Conservation (phyloP, 352 stramenopile genomes). For the Globisporangium acanthophoron region DNA sequence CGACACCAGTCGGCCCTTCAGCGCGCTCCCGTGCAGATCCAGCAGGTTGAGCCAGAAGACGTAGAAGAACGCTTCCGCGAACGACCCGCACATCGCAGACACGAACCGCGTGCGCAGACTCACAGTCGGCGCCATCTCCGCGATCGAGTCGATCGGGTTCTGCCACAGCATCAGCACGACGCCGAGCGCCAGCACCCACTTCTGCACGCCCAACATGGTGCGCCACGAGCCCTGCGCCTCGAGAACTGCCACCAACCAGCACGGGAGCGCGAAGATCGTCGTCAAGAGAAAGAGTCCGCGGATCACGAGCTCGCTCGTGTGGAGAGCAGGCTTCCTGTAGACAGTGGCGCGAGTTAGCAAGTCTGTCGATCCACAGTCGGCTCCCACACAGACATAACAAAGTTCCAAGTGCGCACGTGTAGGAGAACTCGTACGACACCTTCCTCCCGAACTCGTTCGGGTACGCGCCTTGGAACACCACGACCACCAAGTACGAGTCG, state of each 20-base stretch:
- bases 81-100: conserved; percentile 58
- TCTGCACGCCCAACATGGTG: conserved; percentile 57
- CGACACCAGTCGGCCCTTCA: conserved; percentile 12
- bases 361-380: not conserved
- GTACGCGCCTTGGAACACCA: conserved; percentile 69
- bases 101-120: conserved; percentile 62
- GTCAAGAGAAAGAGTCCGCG: conserved; percentile 49
- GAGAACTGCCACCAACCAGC: conserved; percentile 60
- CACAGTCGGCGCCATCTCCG: conserved; percentile 48
- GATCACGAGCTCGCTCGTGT: conserved; percentile 66
- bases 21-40: conserved; percentile 41
- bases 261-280: conserved; percentile 61
- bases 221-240: conserved; percentile 51
- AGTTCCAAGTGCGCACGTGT: conserved; percentile 46
- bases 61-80: conserved; percentile 71
- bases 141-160: conserved; percentile 68
- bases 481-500: conserved; percentile 47
- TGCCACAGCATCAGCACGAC: conserved; percentile 78
- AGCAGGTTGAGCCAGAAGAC: conserved; percentile 80
- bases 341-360: not conserved
- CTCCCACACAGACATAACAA: not conserved
- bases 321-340: conserved; percentile 55
- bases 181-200: conserved; percentile 62
- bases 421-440: conserved; percentile 74
- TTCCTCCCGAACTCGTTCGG: conserved; percentile 64